Percentiles rank a stretch among this genome's conserved stretches.
phyloP scores from a whole-genome alignment of 2,329 filamentous ascomycete genomes.

The Canariomyces notabilis region DNA sequence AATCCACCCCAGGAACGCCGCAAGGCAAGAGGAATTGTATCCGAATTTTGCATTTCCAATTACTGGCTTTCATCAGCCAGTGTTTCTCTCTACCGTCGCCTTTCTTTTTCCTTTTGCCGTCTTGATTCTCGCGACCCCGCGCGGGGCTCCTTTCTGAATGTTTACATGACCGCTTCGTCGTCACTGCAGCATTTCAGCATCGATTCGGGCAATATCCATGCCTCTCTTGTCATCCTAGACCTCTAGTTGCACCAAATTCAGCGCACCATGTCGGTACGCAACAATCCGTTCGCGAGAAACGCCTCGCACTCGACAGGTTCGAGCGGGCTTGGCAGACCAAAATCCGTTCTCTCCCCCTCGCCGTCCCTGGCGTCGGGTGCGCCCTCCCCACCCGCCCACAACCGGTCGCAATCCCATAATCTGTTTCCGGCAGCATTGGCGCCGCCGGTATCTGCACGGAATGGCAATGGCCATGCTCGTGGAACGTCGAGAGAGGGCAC shows the following conservation, averaged over 20 bases:
- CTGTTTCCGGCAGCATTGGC: slow-evolving; percentile 40
- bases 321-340: slow-evolving; percentile 56
- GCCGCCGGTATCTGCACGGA: slow-evolving; percentile 28
- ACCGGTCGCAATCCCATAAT: slow-evolving; percentile 64
- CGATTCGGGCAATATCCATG: slow-evolving; percentile 19
- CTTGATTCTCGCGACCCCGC: neutral
- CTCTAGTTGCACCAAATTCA: slow-evolving; percentile 10
- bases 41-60: neutral
- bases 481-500: slow-evolving; percentile 61
- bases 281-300: slow-evolving; percentile 72
- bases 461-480: slow-evolving; percentile 39
- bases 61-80: neutral
- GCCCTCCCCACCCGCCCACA: slow-evolving; percentile 46
- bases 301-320: slow-evolving; percentile 62
- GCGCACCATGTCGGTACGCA: slow-evolving; percentile 63
- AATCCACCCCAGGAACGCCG: neutral
- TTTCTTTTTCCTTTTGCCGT: neutral
- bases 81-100: neutral
- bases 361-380: slow-evolving; percentile 41
- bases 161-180: slow-evolving; percentile 16
- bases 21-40: neutral
- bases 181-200: slow-evolving; percentile 9
- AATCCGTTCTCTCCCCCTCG: slow-evolving; percentile 69
- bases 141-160: slow-evolving; percentile 11
- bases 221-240: slow-evolving; percentile 7